Conservation (phyloP, 257 asterid species). For the Solanum chiquidenum region DNA sequence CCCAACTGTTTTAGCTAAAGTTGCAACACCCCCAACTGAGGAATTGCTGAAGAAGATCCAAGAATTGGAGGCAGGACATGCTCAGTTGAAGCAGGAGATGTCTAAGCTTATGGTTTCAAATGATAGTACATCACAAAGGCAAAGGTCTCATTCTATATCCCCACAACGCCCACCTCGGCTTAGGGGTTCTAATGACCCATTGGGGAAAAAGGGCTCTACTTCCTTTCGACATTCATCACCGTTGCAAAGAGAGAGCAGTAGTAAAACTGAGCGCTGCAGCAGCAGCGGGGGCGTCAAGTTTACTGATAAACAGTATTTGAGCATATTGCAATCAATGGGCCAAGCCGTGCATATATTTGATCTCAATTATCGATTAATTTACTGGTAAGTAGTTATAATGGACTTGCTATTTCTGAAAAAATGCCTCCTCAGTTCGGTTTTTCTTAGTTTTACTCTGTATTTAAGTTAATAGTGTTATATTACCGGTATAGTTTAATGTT, state of each 20-base stretch:
- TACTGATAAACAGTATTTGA: conserved; percentile 67
- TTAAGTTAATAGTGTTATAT: background rate
- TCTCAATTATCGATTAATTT: conserved; percentile 45
- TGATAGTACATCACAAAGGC: conserved; percentile 15
- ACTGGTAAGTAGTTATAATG: conserved; percentile 57
- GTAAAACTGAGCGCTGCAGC: conserved; percentile 12
- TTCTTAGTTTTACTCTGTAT: background rate
- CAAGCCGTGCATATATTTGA: conserved; percentile 76
- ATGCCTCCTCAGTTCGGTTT: background rate
- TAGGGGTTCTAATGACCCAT: conserved; percentile 20
- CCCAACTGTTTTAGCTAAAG: conserved; percentile 11
- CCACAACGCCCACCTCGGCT: conserved; percentile 53
- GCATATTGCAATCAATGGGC: conserved; percentile 88
- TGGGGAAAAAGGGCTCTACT: conserved; percentile 56
- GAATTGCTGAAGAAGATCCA: conserved; percentile 79
- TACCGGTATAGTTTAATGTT: background rate
- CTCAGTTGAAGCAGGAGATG: conserved; percentile 75
- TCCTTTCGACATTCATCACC: conserved; percentile 74
- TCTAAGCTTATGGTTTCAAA: conserved; percentile 37
- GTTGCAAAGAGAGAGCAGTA: conserved; percentile 60
- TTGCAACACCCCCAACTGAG: conserved; percentile 48
- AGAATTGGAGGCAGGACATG: conserved; percentile 74
- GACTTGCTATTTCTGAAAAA: conserved; percentile 2
- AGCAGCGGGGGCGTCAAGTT: conserved; percentile 31
- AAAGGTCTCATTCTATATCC: conserved; percentile 74